phyloP scores from a whole-genome alignment of 139 green algal genomes.

The Chlorella sp. region DNA sequence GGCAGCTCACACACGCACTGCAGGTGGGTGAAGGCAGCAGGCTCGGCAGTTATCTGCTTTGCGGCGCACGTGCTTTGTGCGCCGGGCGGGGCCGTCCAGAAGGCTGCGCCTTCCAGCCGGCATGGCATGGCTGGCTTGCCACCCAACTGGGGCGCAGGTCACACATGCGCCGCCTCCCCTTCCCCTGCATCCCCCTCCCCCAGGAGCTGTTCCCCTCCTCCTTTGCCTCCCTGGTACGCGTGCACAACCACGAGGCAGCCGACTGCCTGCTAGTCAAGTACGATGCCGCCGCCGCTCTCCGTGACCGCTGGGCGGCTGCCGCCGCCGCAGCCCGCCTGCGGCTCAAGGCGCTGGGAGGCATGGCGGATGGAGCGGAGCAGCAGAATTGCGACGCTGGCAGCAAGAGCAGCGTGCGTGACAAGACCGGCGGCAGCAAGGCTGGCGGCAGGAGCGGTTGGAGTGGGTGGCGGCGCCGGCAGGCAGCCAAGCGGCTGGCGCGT shows the following conservation, averaged over 20 bases:
- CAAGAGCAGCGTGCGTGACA: too few relatives aligned
- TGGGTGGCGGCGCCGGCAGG: not conserved
- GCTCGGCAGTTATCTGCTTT: too few relatives aligned
- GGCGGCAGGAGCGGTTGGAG: too few relatives aligned
- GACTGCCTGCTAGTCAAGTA: slow-evolving; percentile 3
- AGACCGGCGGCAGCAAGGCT: not conserved
- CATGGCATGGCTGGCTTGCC: not conserved
- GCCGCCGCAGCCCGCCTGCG: not conserved
- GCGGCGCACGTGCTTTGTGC: too few relatives aligned
- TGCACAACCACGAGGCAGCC: slow-evolving; percentile 2
- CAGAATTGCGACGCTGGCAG: too few relatives aligned
- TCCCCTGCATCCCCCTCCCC: not conserved
- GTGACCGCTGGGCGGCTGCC: not conserved
- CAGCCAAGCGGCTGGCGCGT: not conserved
- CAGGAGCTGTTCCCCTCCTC: slow-evolving; percentile 16
- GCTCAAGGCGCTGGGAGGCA: not conserved
- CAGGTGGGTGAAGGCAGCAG: not conserved
- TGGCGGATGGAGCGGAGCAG: too few relatives aligned
- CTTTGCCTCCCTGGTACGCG: not conserved
- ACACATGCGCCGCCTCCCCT: too few relatives aligned
- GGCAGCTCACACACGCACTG: not conserved
- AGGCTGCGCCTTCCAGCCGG: not conserved
- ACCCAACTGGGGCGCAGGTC: too few relatives aligned
- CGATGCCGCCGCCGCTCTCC: not conserved
- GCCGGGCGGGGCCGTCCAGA: too few relatives aligned